Percentiles rank a stretch among this genome's conserved stretches.
Evolutionary conservation across 192 early-diverging fungal genomes (phyloP).

Genomic region (Coemansia sp.): DNA sequence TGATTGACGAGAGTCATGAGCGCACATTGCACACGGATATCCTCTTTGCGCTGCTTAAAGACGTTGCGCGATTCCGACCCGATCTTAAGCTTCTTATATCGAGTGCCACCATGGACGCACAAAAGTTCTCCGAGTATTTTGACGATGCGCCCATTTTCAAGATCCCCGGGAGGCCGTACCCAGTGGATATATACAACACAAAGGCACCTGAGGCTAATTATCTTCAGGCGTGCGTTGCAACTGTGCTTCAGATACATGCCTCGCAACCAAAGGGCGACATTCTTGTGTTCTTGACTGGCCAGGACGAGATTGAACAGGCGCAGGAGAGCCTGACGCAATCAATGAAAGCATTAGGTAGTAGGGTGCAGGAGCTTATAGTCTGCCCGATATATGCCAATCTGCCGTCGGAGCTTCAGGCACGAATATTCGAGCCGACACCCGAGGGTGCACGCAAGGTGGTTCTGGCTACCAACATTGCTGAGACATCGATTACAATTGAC

Average conservation of each 20-base stretch:
- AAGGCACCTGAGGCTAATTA: slow-evolving; percentile 97
- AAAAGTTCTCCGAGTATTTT: slow-evolving; percentile 96
- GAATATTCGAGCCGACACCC: slow-evolving; percentile 97
- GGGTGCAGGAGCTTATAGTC: slow-evolving; percentile 86
- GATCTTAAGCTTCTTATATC: slow-evolving; percentile 94
- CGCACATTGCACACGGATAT: slow-evolving; percentile 95
- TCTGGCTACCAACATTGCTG: slow-evolving; percentile 98
- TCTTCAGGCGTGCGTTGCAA: slow-evolving; percentile 86
- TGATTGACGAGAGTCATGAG: slow-evolving; percentile 99
- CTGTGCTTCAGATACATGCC: slow-evolving; percentile 92
- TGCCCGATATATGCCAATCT: slow-evolving; percentile 96
- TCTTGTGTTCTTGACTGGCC: slow-evolving; percentile 94
- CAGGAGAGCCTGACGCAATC: slow-evolving; percentile 78
- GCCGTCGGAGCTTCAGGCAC: slow-evolving; percentile 92
- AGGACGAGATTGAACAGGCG: slow-evolving; percentile 96
- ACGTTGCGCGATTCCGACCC: slow-evolving; percentile 89
- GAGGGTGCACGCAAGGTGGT: slow-evolving; percentile 92
- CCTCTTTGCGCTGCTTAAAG: slow-evolving; percentile 94
- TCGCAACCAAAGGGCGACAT: slow-evolving; percentile 88
- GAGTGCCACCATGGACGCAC: slow-evolving; percentile 96
- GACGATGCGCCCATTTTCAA: slow-evolving; percentile 90
- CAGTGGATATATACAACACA: slow-evolving; percentile 95
- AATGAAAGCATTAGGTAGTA: slow-evolving; percentile 77
- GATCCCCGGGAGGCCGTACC: slow-evolving; percentile 91
- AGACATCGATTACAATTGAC: slow-evolving; percentile 97